Evolutionary conservation across 2,329 filamentous ascomycete species (phyloP), one percentile per base, ranked within the genome.

Genomic region (Botrytis byssoidea): DNA sequence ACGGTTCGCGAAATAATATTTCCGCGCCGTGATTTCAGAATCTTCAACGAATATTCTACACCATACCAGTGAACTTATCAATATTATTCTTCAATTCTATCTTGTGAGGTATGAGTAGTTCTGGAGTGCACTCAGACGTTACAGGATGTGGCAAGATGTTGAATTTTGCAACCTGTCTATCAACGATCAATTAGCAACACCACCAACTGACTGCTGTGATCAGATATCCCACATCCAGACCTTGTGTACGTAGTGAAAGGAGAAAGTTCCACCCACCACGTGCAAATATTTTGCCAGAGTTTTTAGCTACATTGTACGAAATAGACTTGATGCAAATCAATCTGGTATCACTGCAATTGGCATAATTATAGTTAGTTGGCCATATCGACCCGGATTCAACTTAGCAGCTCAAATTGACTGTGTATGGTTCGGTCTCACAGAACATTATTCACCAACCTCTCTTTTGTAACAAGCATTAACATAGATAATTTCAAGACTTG

Each of bases 1-100:
- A 51, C 25, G 25, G n/a, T 37, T 20, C 66, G 66, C 48, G 29
- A 68, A 68, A 68, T 42, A 37, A 42, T 57, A 57, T 68, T 22
- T 68, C 66, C 48, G 66, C 35, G 10, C 66, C 48, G 32, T 12
- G 46, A 37, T 51, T 67, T 67, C 20, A 18, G 20, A 20, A 35
- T 57, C 10, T 57, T 57, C 18, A 4, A 68, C 25, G 18, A 37
- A 37, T 37, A 37, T 37, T 9, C 3, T 32, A 18, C 1, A 51
- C 8, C 25, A 20, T 16, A 8, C n/a, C 29, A 32, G n/a, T 59
- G n/a, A 37, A 66, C 29, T 48, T 25, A 9, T 18, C 29, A 18
- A 32, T 7, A 16, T 48, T 46, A 22, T 66, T 12, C 14, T 35
- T 29, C 3, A 35, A 35, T 37, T 10, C 29, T 60, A 60, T 10